Conservation (phyloP, 331 rosid species). For the Quercus phellos region DNA sequence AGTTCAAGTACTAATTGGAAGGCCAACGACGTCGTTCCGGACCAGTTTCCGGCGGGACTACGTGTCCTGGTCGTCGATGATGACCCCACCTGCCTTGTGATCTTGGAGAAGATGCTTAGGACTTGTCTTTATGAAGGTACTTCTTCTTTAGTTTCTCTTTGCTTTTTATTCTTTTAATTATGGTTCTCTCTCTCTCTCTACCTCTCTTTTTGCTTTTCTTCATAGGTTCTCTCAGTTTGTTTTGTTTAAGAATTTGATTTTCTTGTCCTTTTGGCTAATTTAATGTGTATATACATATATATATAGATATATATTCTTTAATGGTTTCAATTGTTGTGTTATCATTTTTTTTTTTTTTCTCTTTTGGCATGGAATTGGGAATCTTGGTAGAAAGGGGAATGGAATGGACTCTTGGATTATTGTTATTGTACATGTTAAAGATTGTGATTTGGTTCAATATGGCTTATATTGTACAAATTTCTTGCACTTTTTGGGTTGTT, state of each 20-base stretch:
- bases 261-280: not conserved
- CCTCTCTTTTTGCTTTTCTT: not conserved
- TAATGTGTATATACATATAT: no score
- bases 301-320: not conserved
- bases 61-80: constrained; percentile 93
- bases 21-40: constrained; percentile 56
- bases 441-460: constrained; percentile 15
- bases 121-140: constrained; percentile 81
- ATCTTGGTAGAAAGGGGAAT: constrained; percentile 1
- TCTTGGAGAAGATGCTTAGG: constrained; percentile 93
- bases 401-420: constrained; percentile 7
- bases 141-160: not conserved
- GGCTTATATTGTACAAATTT: not conserved
- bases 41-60: constrained; percentile 87
- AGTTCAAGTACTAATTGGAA: constrained; percentile 42
- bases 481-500: not conserved
- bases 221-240: not conserved
- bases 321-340: not conserved
- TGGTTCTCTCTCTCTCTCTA: not conserved
- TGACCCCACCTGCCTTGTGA: constrained; percentile 93
- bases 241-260: not conserved
- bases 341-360: not conserved
- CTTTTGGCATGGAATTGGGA: constrained; percentile 10
- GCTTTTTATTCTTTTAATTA: not conserved
- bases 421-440: constrained; percentile 5